Evolutionary conservation across 2,329 filamentous ascomycete species (phyloP), one percentile per base, ranked within the genome.

Genomic region (Fusarium compactum): DNA sequence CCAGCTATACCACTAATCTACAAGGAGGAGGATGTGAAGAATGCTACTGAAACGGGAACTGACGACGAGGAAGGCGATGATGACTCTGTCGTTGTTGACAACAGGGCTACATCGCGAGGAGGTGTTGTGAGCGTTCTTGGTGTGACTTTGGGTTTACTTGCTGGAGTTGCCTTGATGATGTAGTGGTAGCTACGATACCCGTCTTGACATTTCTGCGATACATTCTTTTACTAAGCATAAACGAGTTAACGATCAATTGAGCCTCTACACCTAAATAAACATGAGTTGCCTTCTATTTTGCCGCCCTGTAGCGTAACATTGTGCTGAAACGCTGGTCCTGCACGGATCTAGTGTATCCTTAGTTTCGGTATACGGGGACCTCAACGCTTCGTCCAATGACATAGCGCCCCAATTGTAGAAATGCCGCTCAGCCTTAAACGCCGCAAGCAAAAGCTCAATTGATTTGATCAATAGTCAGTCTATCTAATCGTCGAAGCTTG

Each of bases 1-100:
- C 57, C 50, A 3, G 61, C 57, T 6, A 29, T 62, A 4, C 32
- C 44, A 7, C 27, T 64, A 7, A 20, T 64, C 27, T 47, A 45
- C n/a, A 50, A 40, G 5, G 14, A 56, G 18, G 34, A 38, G 3
- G 34, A 38, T n/a, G 34, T n/a, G 3, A 38, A 38, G 34, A 38
- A 38, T n/a, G 34, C 34, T 11, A 38, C 34, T 38, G 18, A 38
- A 2, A n/a, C 34, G 4, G 34, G 18, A 15, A 41, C 20, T 5
- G 62, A 56, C 9, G 30, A 32, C 5, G 20, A 50, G 1, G 14
- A 62, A 15, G 5, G 8, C 1, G 20, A 32, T 5, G 22, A 22
- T 6, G 44, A 50, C 3, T n/a, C 43, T 8, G 22, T 15, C 2
- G 22, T 2, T 2, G 11, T 10, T 14, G 22, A 51, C 11, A 25